phyloP scores from a whole-genome alignment of 768 basidiomycete genomes.

The Suillus ampliporus region DNA sequence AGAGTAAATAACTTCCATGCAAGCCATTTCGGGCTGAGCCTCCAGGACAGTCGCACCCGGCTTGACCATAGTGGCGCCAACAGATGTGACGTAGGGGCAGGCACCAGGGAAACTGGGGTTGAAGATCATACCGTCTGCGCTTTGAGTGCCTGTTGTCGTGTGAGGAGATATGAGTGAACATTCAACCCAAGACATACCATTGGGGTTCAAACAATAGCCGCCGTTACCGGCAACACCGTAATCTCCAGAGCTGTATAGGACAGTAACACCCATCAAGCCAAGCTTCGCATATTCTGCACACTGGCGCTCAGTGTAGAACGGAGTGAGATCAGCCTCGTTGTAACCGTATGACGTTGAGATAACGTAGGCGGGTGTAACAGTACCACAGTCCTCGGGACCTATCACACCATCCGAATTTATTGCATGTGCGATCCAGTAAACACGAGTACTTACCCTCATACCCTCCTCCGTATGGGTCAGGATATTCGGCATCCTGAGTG shows the following conservation, averaged over 20 bases:
- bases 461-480: slow-evolving; percentile 31
- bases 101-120: slow-evolving; percentile 55
- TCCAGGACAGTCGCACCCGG: slow-evolving; percentile 36
- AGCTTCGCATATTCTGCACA: slow-evolving; percentile 55
- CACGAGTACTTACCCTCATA: slow-evolving; percentile 18
- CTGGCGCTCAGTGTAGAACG: slow-evolving; percentile 46
- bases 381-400: slow-evolving; percentile 42
- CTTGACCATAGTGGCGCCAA: slow-evolving; percentile 54
- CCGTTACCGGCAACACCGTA: slow-evolving; percentile 37
- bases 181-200: slow-evolving; percentile 20
- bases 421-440: too few relatives aligned
- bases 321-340: slow-evolving; percentile 42
- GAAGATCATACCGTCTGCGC: slow-evolving; percentile 56
- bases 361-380: slow-evolving; percentile 43
- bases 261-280: slow-evolving; percentile 42
- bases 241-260: slow-evolving; percentile 41
- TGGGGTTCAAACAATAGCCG: slow-evolving; percentile 37
- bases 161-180: neutral
- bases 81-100: slow-evolving; percentile 51
- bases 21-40: slow-evolving; percentile 33
- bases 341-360: slow-evolving; percentile 51
- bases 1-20: slow-evolving; percentile 34
- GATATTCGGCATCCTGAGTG: slow-evolving; percentile 41
- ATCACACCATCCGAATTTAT: neutral
- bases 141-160: slow-evolving; percentile 33